These are phyloP conservation scores for Fusarium siculi DNA, from an alignment of 2,329 filamentous ascomycete genomes.

Conservation along the genomic window DNA sequence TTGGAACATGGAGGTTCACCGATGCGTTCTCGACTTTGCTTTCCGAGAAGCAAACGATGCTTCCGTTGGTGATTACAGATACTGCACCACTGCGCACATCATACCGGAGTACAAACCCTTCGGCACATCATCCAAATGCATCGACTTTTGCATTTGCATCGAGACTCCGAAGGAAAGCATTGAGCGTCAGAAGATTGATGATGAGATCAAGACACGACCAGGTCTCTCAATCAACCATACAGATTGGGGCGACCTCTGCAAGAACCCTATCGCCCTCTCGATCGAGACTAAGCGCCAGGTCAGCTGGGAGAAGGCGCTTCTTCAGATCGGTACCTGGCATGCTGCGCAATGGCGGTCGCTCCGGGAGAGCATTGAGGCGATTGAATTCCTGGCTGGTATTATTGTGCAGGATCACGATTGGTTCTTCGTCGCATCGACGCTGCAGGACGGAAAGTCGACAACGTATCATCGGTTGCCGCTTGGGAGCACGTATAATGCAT, in stretches of 20 bases:
- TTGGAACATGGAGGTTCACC: not conserved
- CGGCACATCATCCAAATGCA: not conserved
- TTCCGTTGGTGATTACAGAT: not conserved
- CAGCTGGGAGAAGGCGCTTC: not conserved
- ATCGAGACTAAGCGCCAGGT: conserved; percentile 1
- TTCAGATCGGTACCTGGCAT: not conserved
- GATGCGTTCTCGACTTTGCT: not conserved
- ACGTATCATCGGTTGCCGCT: not conserved
- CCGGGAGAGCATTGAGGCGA: not conserved
- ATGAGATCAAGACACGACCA: not conserved
- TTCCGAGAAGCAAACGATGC: not conserved
- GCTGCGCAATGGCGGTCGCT: not conserved
- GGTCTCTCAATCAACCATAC: not conserved
- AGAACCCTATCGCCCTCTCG: not conserved
- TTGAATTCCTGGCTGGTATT: not conserved
- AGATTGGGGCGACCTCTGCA: not conserved
- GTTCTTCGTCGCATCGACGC: not conserved
- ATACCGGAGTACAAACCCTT: not conserved
- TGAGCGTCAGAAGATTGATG: not conserved
- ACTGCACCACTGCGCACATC: not conserved
- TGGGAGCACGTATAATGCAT: not conserved
- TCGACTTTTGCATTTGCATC: not conserved
- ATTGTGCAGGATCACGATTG: not conserved
- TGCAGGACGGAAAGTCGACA: not conserved
- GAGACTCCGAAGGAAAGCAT: not conserved